Base-by-base conservation (phyloP, 1,284 basidiomycete genomes). In the Coniferiporia weirii region DNA sequence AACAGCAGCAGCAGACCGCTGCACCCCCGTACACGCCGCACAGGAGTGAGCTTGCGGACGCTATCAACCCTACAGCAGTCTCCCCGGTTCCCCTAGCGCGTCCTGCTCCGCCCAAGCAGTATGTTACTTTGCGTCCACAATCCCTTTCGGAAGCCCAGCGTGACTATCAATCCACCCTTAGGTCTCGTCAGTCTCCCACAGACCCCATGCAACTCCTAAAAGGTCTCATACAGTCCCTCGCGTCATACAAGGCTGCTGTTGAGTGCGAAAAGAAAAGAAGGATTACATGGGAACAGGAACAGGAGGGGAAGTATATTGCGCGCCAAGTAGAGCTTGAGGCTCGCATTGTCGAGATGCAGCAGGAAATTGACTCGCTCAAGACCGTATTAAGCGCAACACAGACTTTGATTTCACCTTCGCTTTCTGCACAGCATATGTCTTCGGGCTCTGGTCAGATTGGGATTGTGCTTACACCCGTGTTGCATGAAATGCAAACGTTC, bases 281-380 rank as follows among this genome's bases (percentile, higher is more conserved):
- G 54, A 54, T 78, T 10, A 77, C 75, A 46, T 89, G 87, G 87
- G 87, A 89, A 65, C 75, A 78, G 63, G 83, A 85, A 56, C 83
- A 86, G 63, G 87, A 89, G 69, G 76, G 75, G 9, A 85, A 76
- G 65, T 76, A 75, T 61, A 65, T 71, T 13, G 79, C 81, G 61
- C 71, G 75, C 44, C 81, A 85, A 60, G 78, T 77, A 32, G 82
- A 85, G 66, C 77, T 82, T 73, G 82, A 88, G 66, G 74, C 75
- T 20, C 77, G 78, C 53, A 73, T 89, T 61, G 64, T 73, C 1
- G 79, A 81, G 60, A 78, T 89, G 77, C 79, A 77, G 22, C 76
- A 80, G 62, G 83, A 89, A 66, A 73, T 89, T 55, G 67, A 74
- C 19, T 64, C 71, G 17, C 75, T 89, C 52, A 79, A 78, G 61